phyloP scores from a whole-genome alignment of 345 rosid species.

The Mangifera indica region DNA sequence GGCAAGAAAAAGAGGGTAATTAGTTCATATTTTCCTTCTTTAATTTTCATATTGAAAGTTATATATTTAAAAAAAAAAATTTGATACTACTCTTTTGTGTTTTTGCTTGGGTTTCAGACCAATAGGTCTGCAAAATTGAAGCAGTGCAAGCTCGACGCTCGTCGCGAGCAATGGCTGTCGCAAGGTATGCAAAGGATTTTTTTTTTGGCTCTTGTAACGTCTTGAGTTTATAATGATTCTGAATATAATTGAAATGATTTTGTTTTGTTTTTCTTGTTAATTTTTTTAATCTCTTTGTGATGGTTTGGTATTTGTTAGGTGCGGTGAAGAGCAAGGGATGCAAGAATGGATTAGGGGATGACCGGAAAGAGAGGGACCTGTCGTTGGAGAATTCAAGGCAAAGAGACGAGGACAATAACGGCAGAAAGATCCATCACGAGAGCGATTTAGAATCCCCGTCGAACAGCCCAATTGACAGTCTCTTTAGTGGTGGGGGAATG shows the following conservation, averaged over 20 bases:
- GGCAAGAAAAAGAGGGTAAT: conserved; percentile 78
- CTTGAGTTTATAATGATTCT: neutral
- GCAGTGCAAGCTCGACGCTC: conserved; percentile 89
- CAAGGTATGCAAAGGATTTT: conserved; percentile 50
- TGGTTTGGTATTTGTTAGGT: conserved; percentile 33
- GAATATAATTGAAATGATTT: neutral
- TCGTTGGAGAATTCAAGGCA: conserved; percentile 42
- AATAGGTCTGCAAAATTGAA: conserved; percentile 91
- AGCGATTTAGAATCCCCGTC: conserved; percentile 57
- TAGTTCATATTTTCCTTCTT: neutral
- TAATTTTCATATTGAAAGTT: neutral
- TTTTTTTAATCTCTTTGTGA: conserved; percentile 8
- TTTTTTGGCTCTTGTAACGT: neutral
- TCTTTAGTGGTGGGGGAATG: conserved; percentile 38
- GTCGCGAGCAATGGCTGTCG: conserved; percentile 98
- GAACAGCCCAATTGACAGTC: conserved; percentile 51
- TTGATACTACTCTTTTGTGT: neutral
- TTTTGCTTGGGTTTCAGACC: conserved; percentile 42
- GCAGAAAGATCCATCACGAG: conserved; percentile 46
- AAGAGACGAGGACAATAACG: conserved; percentile 34
- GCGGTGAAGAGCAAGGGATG: conserved; percentile 51
- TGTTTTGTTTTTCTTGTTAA: conserved; percentile 9
- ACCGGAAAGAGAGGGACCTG: conserved; percentile 31
- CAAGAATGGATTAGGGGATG: conserved; percentile 46
- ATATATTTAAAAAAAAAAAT: no score